Evolutionary conservation across 352 stramenopile genomes (phyloP), one percentile per base, ranked within the genome.

Genomic region (Globisporangium uncinulatum): DNA sequence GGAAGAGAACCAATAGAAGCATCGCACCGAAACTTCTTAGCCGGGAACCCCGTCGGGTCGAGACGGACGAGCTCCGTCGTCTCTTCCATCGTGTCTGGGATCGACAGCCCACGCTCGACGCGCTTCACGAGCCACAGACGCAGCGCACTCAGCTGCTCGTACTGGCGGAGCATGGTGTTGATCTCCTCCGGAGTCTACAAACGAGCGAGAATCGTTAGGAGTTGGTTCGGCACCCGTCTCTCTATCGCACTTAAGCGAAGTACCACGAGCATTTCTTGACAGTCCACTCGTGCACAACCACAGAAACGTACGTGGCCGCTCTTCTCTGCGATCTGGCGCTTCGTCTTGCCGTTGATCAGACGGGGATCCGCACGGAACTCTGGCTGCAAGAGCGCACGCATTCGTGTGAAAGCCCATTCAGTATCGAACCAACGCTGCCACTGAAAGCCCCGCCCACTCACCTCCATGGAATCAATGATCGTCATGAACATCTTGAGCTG

Each of bases 141-240:
- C 41, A 94, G 67, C 24, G 77, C 77, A 34, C 70, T 76, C 29
- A 94, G 62, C 65, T 94, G 85, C 55, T 92, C 83, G 67, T 90
- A 94, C 57, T 91, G 78, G 57, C 81, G 80, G 24, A 94, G 57
- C 79, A 92, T 86, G 63, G 82, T 89, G 69, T 94, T 94, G 66
- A 94, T 89, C 54, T 94, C 80, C 62, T 92, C 84, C 6, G 83
- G 64, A 11, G 76, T 84, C 83, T 92, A 49, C 19, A 60, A 10
- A 0, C 41, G 56, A 19, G 3, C 37, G n/a, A 45, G n/a, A 19
- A 41, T 10, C n/a, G 24, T 29, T 21, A 52, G 17, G 5, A 24
- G 8, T 10, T 37, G 2, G 19, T 7, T 41, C 14, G 19, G 2
- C n/a, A 36, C 3, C 20, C 31, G 36, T 49, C 10, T 9, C 10